Evolutionary conservation across 768 basidiomycete genomes (phyloP), one percentile per base, ranked within the genome.

Genomic region (Tylopilus subfusipes): DNA sequence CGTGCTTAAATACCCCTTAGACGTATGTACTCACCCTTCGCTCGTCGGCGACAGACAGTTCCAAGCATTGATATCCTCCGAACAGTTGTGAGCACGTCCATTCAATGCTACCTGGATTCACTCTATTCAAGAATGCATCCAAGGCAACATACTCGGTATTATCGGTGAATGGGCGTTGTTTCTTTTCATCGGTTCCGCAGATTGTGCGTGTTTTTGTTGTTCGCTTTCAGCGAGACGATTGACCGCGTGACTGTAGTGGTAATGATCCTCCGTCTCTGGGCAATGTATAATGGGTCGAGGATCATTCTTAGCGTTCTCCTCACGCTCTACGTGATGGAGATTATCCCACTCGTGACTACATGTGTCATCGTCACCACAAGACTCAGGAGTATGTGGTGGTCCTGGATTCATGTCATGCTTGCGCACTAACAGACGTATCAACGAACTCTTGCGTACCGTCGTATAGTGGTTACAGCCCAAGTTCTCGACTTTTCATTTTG

Each of bases 221-320:
- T 42, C 22, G 18, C 21, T 14, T 22, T 19, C 34, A 36, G 6
- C 19, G 24, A 22, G 7, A 10, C 5, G 24, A 38, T 21, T 29
- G 24, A 49, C 16, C 2, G 3, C 3, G n/a, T 29, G 24, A 48
- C 18, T 45, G 11, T 11, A 59, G 60, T 62, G 46, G 40, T 29
- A 8, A 62, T 62, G 60, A 52, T 63, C 24, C 50, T 63, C 11
- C 61, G 56, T 31, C 42, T 63, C 21, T 63, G 56, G 52, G 56
- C 46, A 38, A 21, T 61, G 31, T 59, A 61, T 25, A 4, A 11
- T 12, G 40, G 21, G 7, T 61, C 61, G 5, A 59, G 30, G 33
- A 29, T 52, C 13, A 27, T 62, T 5, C 53, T 62, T 21, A 33
- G 47, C 2, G 19, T 44, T 14, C 61, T 63, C 25, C 56, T 63